Evolutionary conservation across 192 early-diverging fungal genomes (phyloP).

Genomic region (Phlyctochytrium bullatum): DNA sequence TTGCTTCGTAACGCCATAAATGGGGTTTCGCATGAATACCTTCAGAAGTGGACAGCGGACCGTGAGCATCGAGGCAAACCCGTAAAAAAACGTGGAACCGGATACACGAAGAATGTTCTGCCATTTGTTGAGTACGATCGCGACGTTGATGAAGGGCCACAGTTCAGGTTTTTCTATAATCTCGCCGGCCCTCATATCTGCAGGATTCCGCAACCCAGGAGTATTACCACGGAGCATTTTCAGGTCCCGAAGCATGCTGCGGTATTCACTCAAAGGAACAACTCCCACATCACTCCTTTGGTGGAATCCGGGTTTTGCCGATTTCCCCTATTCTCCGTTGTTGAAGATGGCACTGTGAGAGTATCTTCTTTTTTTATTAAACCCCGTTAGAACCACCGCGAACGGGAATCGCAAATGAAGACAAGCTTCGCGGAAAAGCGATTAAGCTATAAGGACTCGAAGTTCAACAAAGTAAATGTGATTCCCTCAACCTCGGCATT

Average conservation of each 20-base stretch:
- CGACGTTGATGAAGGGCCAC: slow-evolving; percentile 39
- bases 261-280: neutral
- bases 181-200: neutral
- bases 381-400: slow-evolving; percentile 16
- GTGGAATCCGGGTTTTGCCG: slow-evolving; percentile 41
- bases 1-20: slow-evolving; percentile 18
- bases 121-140: slow-evolving; percentile 45
- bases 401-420: slow-evolving; percentile 25
- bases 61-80: neutral
- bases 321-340: slow-evolving; percentile 36
- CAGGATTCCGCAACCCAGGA: neutral
- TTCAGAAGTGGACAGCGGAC: neutral
- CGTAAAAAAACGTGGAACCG: slow-evolving; percentile 22
- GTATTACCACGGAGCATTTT: neutral
- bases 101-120: slow-evolving; percentile 44
- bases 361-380: neutral
- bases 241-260: neutral
- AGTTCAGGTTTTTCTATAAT: slow-evolving; percentile 25
- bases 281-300: slow-evolving; percentile 25
- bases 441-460: slow-evolving; percentile 26
- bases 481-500: slow-evolving; percentile 36
- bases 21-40: slow-evolving; percentile 8
- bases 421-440: slow-evolving; percentile 25
- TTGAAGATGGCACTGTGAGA: slow-evolving; percentile 35
- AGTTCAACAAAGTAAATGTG: slow-evolving; percentile 26